A percentile compares a stretch with the other conserved stretches of the same genome.
Evolutionary conservation across 2,329 filamentous ascomycete species (phyloP).

Genomic region (Orbilia javanica): DNA sequence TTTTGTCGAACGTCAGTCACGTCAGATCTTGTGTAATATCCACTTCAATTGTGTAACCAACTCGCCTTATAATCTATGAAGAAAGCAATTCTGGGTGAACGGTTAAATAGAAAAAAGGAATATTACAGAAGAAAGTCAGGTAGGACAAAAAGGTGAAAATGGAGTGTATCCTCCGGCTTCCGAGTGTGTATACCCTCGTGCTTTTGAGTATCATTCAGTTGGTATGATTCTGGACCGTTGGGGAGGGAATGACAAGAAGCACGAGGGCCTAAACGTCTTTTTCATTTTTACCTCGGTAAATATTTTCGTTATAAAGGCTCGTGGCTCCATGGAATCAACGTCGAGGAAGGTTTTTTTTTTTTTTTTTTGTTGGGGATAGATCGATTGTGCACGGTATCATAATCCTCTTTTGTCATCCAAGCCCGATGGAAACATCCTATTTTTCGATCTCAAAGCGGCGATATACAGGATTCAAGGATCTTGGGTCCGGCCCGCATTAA

Average conservation of each 20-base stretch:
- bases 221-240: conserved; percentile 2
- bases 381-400: too few species aligned
- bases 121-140: not conserved
- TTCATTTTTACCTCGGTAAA: conserved; percentile 1
- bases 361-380: not conserved
- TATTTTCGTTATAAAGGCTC: not conserved
- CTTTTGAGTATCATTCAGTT: conserved; percentile 12
- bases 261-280: conserved; percentile 4
- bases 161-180: conserved; percentile 6
- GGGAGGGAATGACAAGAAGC: conserved; percentile 8
- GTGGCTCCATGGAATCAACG: not conserved
- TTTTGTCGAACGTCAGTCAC: conserved; percentile 41
- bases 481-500: too few species aligned
- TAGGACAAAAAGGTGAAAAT: not conserved
- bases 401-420: not conserved
- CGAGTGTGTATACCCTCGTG: conserved; percentile 11
- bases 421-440: not conserved
- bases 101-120: not conserved
- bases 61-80: not conserved
- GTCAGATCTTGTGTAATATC: conserved; percentile 42
- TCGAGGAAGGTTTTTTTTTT: conserved; percentile 6
- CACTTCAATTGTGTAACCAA: conserved; percentile 29
- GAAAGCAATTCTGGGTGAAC: not conserved
- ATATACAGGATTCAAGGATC: not conserved
- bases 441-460: not conserved